Percentiles rank a stretch among this genome's conserved stretches.
phyloP scores from a whole-genome alignment of 1,139 yeast genomes.

The Magnusiomyces tetraspermus region DNA sequence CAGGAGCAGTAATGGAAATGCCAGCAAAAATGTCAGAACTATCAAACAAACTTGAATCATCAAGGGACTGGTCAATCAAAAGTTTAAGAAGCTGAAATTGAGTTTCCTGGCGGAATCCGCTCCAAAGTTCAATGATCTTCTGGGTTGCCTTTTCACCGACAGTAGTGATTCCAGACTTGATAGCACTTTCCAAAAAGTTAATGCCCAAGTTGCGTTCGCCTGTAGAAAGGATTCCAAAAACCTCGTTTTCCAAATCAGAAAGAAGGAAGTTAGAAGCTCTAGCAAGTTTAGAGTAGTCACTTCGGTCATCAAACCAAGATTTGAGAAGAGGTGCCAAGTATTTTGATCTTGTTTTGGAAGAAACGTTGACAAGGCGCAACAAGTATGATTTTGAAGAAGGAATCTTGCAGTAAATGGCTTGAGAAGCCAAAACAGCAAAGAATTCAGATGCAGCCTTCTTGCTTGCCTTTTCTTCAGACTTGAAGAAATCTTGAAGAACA shows the following conservation, averaged over 20 bases:
- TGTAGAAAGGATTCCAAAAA: slow-evolving; percentile 49
- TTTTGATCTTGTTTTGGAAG: slow-evolving; percentile 30
- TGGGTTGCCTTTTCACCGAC: slow-evolving; percentile 43
- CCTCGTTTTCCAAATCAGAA: slow-evolving; percentile 44
- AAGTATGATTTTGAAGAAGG: slow-evolving; percentile 41
- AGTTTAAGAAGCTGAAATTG: slow-evolving; percentile 50
- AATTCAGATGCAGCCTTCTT: slow-evolving; percentile 18
- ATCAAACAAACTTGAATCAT: slow-evolving; percentile 42
- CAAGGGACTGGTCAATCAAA: slow-evolving; percentile 47
- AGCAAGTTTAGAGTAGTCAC: slow-evolving; percentile 40
- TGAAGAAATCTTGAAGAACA: slow-evolving; percentile 26
- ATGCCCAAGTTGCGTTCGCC: slow-evolving; percentile 51
- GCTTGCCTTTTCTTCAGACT: slow-evolving; percentile 12
- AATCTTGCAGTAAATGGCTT: slow-evolving; percentile 37
- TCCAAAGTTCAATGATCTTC: slow-evolving; percentile 48
- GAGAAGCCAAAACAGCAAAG: slow-evolving; percentile 43
- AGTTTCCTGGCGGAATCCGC: slow-evolving; percentile 45
- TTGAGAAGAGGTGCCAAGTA: slow-evolving; percentile 28
- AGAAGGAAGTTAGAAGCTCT: slow-evolving; percentile 41
- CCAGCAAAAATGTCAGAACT: slow-evolving; percentile 45
- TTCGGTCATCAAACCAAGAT: slow-evolving; percentile 38
- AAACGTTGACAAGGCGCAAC: slow-evolving; percentile 32
- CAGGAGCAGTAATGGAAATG: slow-evolving; percentile 38
- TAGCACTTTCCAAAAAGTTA: slow-evolving; percentile 46
- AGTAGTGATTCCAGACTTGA: slow-evolving; percentile 41